Conservation (phyloP, 345 rosid genomes). For the Excoecaria cochinchinensis region DNA sequence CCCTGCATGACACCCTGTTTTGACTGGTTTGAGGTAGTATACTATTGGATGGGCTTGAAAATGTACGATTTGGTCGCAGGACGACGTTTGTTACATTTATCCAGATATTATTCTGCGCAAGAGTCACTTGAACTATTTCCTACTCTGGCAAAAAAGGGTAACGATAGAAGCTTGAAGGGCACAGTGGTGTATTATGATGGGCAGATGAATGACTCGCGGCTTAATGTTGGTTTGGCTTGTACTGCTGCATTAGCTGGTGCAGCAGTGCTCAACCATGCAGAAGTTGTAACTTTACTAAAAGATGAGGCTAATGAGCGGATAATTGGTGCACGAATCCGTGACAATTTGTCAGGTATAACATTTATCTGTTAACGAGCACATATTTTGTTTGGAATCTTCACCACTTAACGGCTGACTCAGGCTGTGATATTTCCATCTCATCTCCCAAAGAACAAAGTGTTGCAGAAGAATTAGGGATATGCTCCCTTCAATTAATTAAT, state of each 20-base stretch:
- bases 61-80: slow-evolving; percentile 97
- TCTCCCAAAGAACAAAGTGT: not conserved
- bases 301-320: slow-evolving; percentile 60
- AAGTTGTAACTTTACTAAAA: slow-evolving; percentile 70
- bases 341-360: slow-evolving; percentile 73
- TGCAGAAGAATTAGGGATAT: not conserved
- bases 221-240: slow-evolving; percentile 85
- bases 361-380: not conserved
- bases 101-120: slow-evolving; percentile 82
- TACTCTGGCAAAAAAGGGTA: slow-evolving; percentile 79
- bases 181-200: slow-evolving; percentile 97
- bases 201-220: slow-evolving; percentile 96
- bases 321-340: slow-evolving; percentile 82
- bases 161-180: slow-evolving; percentile 67
- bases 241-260: slow-evolving; percentile 95
- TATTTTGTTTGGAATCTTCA: not conserved
- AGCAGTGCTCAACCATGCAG: slow-evolving; percentile 93
- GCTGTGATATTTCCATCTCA: not conserved
- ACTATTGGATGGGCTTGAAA: slow-evolving; percentile 95
- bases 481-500: not conserved
- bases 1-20: slow-evolving; percentile 99
- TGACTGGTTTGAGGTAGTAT: slow-evolving; percentile 86
- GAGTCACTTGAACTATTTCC: slow-evolving; percentile 91
- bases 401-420: not conserved
- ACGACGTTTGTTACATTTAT: slow-evolving; percentile 69